A percentile compares a stretch with the other conserved stretches of the same genome.
Conservation (phyloP, 352 stramenopile genomes). For the Pythium scleroteichum region DNA sequence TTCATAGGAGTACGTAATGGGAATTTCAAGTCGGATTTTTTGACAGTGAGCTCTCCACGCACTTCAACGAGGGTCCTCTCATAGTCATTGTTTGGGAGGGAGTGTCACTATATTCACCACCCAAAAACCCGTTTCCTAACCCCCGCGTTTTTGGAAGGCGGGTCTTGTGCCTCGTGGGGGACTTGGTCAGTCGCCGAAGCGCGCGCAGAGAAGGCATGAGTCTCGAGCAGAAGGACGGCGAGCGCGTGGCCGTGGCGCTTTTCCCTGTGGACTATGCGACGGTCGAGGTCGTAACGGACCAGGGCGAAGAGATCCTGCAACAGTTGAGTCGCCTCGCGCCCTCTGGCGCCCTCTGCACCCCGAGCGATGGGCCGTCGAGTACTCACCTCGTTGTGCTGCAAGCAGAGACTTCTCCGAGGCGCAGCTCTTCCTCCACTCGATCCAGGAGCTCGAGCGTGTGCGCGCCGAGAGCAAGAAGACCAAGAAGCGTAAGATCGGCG, state of each 20-base stretch:
- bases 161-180: slow-evolving; percentile 5
- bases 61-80: no score
- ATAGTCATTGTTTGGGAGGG: no score
- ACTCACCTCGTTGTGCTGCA: slow-evolving; percentile 9
- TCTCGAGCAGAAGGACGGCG: slow-evolving; percentile 50
- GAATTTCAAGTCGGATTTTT: no score
- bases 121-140: slow-evolving; percentile 22
- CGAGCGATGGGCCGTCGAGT: background rate
- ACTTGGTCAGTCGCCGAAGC: background rate
- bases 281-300: slow-evolving; percentile 79
- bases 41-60: no score
- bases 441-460: slow-evolving; percentile 74
- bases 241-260: slow-evolving; percentile 70
- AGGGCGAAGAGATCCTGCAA: slow-evolving; percentile 78
- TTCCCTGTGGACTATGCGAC: slow-evolving; percentile 77
- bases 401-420: slow-evolving; percentile 80
- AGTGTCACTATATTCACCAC: slow-evolving; percentile 18
- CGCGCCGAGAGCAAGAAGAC: slow-evolving; percentile 64
- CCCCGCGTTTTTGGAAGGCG: slow-evolving; percentile 28
- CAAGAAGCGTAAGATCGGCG: slow-evolving; percentile 43
- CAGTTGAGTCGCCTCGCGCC: slow-evolving; percentile 41
- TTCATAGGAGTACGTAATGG: no score
- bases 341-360: background rate
- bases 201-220: slow-evolving; percentile 18
- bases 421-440: slow-evolving; percentile 82